These are phyloP conservation scores for Schizonepeta tenuifolia DNA, from an alignment of 257 asterid genomes.

Conservation along the genomic window DNA sequence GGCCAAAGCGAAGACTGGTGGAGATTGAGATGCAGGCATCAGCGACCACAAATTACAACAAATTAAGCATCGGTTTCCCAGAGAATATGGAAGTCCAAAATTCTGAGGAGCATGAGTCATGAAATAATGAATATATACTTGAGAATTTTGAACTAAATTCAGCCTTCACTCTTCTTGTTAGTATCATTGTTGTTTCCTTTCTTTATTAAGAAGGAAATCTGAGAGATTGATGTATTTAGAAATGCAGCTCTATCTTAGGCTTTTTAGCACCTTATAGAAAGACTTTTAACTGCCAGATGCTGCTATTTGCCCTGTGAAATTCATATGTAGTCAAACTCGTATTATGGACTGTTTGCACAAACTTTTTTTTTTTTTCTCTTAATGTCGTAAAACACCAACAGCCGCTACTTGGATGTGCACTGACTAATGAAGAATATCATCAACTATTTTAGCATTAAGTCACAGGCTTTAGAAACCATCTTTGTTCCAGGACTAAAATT, in stretches of 20 bases:
- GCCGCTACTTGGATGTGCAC: too few relatives aligned
- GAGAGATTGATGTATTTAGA: background rate
- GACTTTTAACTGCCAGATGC: background rate
- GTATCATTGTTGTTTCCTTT: background rate
- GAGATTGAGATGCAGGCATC: slow-evolving; percentile 7
- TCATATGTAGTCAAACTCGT: background rate
- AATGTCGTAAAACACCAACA: too few relatives aligned
- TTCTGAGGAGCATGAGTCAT: background rate
- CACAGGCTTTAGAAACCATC: too few relatives aligned
- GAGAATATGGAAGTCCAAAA: background rate
- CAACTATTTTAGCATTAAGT: too few relatives aligned
- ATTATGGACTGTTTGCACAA: background rate
- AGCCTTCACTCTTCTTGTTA: background rate
- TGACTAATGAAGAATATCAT: too few relatives aligned
- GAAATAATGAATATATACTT: background rate
- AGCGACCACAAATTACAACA: background rate
- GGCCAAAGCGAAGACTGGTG: slow-evolving; percentile 22
- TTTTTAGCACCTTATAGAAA: background rate
- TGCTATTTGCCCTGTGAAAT: background rate
- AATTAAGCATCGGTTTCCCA: background rate
- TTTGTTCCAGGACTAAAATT: too few relatives aligned
- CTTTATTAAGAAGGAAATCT: background rate
- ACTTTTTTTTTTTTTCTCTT: too few relatives aligned
- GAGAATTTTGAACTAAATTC: background rate
- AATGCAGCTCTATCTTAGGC: background rate